Evolutionary conservation across 2,329 filamentous ascomycete genomes (phyloP).

Genomic region (Fusarium odoratissimum): DNA sequence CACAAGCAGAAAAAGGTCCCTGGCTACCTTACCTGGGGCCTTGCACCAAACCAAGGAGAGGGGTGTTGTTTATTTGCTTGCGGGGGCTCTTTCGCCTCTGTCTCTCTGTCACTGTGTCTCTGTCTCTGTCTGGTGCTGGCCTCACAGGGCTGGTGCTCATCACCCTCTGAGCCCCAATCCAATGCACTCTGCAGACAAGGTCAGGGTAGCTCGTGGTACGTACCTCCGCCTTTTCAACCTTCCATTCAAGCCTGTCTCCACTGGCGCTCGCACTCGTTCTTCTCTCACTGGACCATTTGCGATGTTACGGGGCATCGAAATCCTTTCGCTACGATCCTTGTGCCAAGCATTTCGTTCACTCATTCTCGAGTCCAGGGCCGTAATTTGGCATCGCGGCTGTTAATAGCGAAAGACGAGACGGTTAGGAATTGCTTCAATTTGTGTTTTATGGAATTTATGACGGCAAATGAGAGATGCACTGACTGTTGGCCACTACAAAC

Average conservation of each 20-base stretch:
- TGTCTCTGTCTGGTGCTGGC: constrained; percentile 26
- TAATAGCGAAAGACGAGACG: constrained; percentile 4
- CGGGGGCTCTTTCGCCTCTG: constrained; percentile 20
- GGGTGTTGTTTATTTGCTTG: constrained; percentile 14
- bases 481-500: background rate
- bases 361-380: background rate
- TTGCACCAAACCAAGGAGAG: constrained; percentile 2
- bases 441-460: background rate
- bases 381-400: background rate
- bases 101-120: background rate
- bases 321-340: constrained; percentile 15
- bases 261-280: constrained; percentile 21
- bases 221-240: constrained; percentile 40
- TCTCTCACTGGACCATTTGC: constrained; percentile 11
- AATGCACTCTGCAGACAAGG: constrained; percentile 10
- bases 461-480: background rate
- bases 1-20: constrained; percentile 37
- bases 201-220: constrained; percentile 20
- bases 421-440: background rate
- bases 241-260: background rate
- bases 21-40: background rate
- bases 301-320: constrained; percentile 12
- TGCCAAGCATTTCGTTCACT: background rate
- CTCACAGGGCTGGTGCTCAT: constrained; percentile 44
- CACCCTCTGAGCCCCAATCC: constrained; percentile 33